Percentiles rank a stretch among this genome's conserved stretches.
Evolutionary conservation across 257 asterid species (phyloP).

Genomic region (Solanum boliviense): DNA sequence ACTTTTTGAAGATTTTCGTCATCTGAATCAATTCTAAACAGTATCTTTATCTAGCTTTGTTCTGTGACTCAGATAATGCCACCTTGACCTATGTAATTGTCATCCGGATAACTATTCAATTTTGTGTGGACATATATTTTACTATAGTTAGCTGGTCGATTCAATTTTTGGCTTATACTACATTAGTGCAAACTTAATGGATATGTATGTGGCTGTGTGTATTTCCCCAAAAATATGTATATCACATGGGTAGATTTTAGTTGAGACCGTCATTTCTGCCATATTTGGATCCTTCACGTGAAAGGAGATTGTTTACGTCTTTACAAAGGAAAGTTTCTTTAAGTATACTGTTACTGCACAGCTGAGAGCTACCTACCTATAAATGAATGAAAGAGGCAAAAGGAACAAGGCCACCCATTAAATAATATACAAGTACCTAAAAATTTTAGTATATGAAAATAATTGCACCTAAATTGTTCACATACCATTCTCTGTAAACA

Average conservation of each 20-base stretch:
- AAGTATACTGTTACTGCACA: neutral
- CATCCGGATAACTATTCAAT: neutral
- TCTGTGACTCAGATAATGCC: neutral
- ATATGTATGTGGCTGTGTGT: neutral
- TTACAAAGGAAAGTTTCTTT: neutral
- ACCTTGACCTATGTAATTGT: neutral
- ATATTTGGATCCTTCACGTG: neutral
- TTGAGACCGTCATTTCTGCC: neutral
- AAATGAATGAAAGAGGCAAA: neutral
- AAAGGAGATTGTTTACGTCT: neutral
- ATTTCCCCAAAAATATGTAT: neutral
- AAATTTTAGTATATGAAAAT: no score
- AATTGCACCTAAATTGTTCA: neutral
- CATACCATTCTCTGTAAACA: neutral
- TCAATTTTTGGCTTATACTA: neutral
- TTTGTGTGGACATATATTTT: neutral
- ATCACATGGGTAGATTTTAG: neutral
- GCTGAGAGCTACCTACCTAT: neutral
- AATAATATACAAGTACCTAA: neutral
- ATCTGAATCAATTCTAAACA: neutral
- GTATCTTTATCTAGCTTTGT: neutral
- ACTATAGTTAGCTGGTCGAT: neutral
- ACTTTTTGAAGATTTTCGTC: neutral
- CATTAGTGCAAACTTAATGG: neutral
- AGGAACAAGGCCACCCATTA: neutral